These are phyloP conservation scores for Coriolopsis trogii DNA, from an alignment of 1,284 basidiomycete genomes.

Conservation along the genomic window DNA sequence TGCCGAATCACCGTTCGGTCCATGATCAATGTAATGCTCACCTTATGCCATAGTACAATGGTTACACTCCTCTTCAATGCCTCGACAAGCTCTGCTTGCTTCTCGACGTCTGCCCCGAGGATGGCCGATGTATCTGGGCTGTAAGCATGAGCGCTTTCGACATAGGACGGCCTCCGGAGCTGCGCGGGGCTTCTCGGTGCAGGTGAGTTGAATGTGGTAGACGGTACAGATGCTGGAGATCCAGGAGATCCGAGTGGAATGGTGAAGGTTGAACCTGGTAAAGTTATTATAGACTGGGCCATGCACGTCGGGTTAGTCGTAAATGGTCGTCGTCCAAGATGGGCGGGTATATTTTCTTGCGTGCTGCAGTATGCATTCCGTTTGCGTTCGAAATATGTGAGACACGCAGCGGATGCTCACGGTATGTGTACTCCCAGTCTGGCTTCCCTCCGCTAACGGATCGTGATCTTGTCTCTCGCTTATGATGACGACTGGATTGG, in stretches of 20 bases:
- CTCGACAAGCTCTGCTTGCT: constrained; percentile 30
- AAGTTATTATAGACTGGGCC: constrained; percentile 10
- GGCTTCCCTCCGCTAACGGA: too few species aligned
- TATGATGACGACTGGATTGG: too few species aligned
- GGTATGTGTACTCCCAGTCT: background rate
- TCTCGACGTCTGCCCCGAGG: constrained; percentile 7
- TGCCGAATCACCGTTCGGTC: too few species aligned
- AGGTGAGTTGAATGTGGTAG: constrained; percentile 16
- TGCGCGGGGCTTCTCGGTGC: background rate
- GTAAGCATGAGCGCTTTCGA: background rate
- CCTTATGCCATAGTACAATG: constrained; percentile 71
- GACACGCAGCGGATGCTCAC: background rate
- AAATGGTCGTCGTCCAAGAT: background rate
- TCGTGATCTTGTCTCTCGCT: too few species aligned
- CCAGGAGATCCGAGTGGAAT: constrained; percentile 10
- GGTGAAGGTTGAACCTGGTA: constrained; percentile 11
- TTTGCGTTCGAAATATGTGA: background rate
- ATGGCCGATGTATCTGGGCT: background rate
- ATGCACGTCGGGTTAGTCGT: background rate
- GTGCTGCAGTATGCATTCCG: background rate
- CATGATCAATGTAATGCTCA: too few species aligned
- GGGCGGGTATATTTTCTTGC: too few species aligned
- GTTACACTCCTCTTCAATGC: constrained; percentile 50
- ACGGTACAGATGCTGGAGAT: constrained; percentile 3
- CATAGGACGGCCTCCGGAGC: constrained; percentile 9